Evolutionary conservation across 192 early-diverging fungal species (phyloP).

Genomic region (Rhizophlyctis rosea): DNA sequence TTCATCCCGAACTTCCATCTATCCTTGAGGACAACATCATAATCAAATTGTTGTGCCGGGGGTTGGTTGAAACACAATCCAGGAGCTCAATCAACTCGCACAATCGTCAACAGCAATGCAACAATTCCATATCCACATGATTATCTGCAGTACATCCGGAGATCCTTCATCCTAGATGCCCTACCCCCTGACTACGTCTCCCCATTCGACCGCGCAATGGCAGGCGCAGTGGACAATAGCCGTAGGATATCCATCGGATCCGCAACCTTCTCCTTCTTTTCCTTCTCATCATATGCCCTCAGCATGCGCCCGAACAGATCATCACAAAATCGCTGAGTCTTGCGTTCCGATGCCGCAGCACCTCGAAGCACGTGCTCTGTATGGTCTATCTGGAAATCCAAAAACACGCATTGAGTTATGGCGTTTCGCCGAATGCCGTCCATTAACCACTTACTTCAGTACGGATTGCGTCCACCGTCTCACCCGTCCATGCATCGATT

Average conservation of each 20-base stretch:
- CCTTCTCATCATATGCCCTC: conserved; percentile 19
- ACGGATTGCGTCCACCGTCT: conserved; percentile 4
- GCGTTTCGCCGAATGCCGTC: no score
- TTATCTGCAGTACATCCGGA: no score
- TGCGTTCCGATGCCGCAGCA: not conserved
- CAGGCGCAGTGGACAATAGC: conserved; percentile 5
- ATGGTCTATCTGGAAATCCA: not conserved
- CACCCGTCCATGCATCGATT: conserved; percentile 14
- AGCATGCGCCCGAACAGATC: conserved; percentile 18
- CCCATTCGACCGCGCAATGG: no score
- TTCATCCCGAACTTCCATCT: no score
- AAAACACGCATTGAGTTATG: not conserved
- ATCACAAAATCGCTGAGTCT: conserved; percentile 11
- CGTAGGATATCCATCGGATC: conserved; percentile 25
- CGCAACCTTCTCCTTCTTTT: conserved; percentile 8
- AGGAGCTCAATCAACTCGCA: no score
- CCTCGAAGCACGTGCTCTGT: not conserved
- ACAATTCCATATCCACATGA: no score
- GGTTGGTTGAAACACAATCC: no score
- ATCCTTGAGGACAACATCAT: no score
- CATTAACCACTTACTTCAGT: conserved; percentile 15
- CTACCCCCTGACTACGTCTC: no score
- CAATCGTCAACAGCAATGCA: no score
- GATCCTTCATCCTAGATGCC: no score
- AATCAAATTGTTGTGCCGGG: no score